Evolutionary conservation across 768 basidiomycete species (phyloP).

Genomic region (Russula vinacea): DNA sequence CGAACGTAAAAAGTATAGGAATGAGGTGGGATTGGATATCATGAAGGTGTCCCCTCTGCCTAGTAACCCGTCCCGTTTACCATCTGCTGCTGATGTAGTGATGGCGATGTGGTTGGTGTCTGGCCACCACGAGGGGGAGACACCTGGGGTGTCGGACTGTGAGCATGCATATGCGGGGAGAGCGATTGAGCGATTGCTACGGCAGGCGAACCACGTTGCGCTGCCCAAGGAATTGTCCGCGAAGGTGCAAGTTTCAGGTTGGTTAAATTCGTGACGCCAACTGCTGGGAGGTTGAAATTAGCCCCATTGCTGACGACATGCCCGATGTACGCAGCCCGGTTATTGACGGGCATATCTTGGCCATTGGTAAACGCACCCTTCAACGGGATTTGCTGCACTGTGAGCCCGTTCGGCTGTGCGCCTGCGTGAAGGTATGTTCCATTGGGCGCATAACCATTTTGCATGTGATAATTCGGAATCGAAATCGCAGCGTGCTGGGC

Average conservation of each 20-base stretch:
- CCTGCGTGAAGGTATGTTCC: slow-evolving; percentile 38
- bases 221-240: slow-evolving; percentile 43
- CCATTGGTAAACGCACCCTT: slow-evolving; percentile 50
- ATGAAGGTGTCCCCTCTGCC: slow-evolving; percentile 1
- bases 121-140: slow-evolving; percentile 37
- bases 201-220: slow-evolving; percentile 31
- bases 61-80: slow-evolving; percentile 34
- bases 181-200: slow-evolving; percentile 35
- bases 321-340: slow-evolving; percentile 39
- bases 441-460: slow-evolving; percentile 44
- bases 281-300: slow-evolving; percentile 40
- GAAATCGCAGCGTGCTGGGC: slow-evolving; percentile 41
- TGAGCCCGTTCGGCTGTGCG: slow-evolving; percentile 43
- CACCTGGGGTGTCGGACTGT: slow-evolving; percentile 33
- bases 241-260: slow-evolving; percentile 41
- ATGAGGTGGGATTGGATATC: slow-evolving; percentile 24
- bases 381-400: slow-evolving; percentile 57
- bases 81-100: slow-evolving; percentile 37
- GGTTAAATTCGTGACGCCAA: slow-evolving; percentile 37
- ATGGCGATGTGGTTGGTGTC: slow-evolving; percentile 36
- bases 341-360: slow-evolving; percentile 31
- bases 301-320: slow-evolving; percentile 40
- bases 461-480: slow-evolving; percentile 43
- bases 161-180: slow-evolving; percentile 36
- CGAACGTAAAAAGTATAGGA: slow-evolving; percentile 23